Evolutionary conservation across 1,284 basidiomycete species (phyloP), one percentile per base, ranked within the genome.

Genomic region (Tilletia caries): DNA sequence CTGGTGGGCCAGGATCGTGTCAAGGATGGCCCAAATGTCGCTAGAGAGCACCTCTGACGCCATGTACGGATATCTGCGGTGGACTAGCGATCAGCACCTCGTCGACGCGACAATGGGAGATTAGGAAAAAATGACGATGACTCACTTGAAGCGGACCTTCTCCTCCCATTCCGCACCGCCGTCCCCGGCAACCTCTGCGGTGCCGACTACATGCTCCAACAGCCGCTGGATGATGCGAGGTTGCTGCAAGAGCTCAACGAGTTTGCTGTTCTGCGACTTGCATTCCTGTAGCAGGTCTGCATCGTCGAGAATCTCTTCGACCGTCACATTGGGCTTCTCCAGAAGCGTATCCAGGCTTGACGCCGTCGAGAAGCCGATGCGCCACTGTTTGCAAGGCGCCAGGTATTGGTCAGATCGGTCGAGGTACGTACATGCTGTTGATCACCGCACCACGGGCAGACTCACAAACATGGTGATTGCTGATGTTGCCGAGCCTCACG

Each of bases 1-100:
- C 62, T 87, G 86, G 79, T 91, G 87, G 76, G 88, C 88, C 78
- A 96, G 87, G 79, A 95, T 91, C 2, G 92, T 92, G 83, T 95
- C 92, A 65, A 93, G 90, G 76, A 98, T 92, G 25, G 91, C 91
- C 91, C 93, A 96, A 83, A 96, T 90, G 79, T 97, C 95, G 84
- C 91, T 92, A 84, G 93, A 95, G 43, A 99, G 88, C 34, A 98
- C 93, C 84, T 99, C 96, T 20, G 95, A 94, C 20, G 93, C 91
- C 41, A 96, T 89, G 80, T 93, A 92, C 0, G 95, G 94, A 83
- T 95, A 98, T 84, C 76, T 74, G 70, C 20, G 8, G 23, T 15
- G 29, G 33, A 52, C 12, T 25, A 4, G 12, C 52, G 6, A 23
- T 54, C 25, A 54, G 52, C 13, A 23, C 13, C 52, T 23, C 52